phyloP scores from a whole-genome alignment of 805 yeast genomes.

The Saccharomycopsis babjevae region DNA sequence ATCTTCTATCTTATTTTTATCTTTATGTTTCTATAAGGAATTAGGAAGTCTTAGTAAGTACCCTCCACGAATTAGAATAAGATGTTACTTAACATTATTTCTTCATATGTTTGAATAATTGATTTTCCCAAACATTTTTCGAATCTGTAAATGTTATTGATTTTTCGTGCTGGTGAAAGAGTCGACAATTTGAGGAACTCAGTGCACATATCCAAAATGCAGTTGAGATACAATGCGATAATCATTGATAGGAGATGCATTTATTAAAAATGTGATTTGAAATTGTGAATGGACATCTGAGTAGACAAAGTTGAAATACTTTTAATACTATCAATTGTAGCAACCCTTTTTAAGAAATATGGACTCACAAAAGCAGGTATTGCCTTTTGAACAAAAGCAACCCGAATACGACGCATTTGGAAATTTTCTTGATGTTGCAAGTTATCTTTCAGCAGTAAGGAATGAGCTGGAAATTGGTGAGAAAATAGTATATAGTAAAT shows the following conservation, averaged over 20 bases:
- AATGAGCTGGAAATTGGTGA: conserved; percentile 7
- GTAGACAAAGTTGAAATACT: too few relatives aligned
- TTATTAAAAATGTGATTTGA: too few relatives aligned
- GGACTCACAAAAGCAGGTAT: conserved; percentile 12
- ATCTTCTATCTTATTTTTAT: neutral
- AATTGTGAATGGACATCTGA: too few relatives aligned
- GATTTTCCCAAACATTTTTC: neutral
- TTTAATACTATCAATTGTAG: too few relatives aligned
- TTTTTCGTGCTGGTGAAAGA: neutral
- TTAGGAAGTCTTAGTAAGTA: neutral
- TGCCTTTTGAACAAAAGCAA: conserved; percentile 11
- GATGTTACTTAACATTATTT: neutral
- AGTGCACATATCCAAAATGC: neutral
- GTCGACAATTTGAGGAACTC: neutral
- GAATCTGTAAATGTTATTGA: neutral
- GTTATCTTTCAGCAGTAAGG: conserved; percentile 15
- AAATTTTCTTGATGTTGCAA: conserved; percentile 10
- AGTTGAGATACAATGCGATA: too few relatives aligned
- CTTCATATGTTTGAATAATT: neutral
- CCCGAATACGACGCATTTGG: conserved; percentile 1
- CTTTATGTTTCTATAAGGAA: too few relatives aligned
- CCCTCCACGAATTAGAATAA: neutral
- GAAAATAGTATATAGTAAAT: neutral
- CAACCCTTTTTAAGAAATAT: neutral
- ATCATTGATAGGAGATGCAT: too few relatives aligned